These are phyloP conservation scores for Ilyonectria mors-panacis DNA, from an alignment of 2,329 filamentous ascomycete species.

Conservation along the genomic window DNA sequence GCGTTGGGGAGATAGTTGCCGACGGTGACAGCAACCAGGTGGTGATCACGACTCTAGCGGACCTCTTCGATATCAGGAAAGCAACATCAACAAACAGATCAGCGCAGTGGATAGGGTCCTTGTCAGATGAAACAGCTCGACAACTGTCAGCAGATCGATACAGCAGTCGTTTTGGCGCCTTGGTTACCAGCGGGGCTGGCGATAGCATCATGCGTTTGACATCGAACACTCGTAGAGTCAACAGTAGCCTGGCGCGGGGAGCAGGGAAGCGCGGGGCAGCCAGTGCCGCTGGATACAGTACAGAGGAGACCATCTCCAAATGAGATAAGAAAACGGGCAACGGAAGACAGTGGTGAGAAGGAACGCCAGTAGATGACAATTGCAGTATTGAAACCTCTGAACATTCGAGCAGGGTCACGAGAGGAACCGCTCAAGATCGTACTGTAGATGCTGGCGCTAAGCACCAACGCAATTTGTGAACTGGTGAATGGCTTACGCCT, in stretches of 20 bases:
- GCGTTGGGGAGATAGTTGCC: slow-evolving; percentile 54
- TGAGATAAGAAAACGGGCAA: slow-evolving; percentile 24
- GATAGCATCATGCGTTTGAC: neutral
- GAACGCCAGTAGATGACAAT: neutral
- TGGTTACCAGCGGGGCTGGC: neutral
- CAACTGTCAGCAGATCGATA: slow-evolving; percentile 42
- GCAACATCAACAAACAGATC: slow-evolving; percentile 52
- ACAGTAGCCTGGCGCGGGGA: neutral
- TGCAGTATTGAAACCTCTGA: no score
- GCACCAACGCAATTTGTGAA: no score
- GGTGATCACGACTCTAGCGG: slow-evolving; percentile 58
- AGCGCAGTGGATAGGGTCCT: slow-evolving; percentile 55
- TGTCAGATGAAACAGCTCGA: slow-evolving; percentile 45
- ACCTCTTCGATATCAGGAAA: slow-evolving; percentile 58
- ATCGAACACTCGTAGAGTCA: neutral
- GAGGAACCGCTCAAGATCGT: no score
- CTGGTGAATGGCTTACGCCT: no score
- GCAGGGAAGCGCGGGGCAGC: neutral
- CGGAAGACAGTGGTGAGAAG: neutral
- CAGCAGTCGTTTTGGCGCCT: slow-evolving; percentile 36
- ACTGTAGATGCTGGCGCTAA: no score
- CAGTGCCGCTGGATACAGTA: neutral
- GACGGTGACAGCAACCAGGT: slow-evolving; percentile 57
- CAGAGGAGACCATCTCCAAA: slow-evolving; percentile 13
- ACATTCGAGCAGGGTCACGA: no score